Base-by-base conservation (phyloP, 345 rosid species). In the Citropsis articulata region DNA sequence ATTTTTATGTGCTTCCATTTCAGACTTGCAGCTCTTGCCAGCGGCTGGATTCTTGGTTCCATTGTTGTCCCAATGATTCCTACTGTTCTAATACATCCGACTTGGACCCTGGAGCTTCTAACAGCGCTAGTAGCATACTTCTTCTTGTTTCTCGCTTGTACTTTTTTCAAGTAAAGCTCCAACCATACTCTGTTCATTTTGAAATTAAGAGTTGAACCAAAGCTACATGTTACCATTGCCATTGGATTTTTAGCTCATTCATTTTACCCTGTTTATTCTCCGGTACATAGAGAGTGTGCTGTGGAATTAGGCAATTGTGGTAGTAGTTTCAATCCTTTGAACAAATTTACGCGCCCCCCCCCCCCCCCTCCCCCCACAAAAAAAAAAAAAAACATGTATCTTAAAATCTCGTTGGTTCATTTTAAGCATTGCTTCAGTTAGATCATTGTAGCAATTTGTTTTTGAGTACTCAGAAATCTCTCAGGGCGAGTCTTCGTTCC, bases 71-170 rank as follows among this genome's bases (percentile, higher is more conserved):
- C 98, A 1, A 83, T 90, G 93, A 85, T 96, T 74, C 99, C 98
- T 10, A 85, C 91, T 9, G 79, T 85, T 71, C 69, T 92, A 55
- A 73, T 92, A 35, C 88, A 85, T 75, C 98, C 95, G 10, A 89
- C 94, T n/a, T 96, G 99, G 99, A 90, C 95, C 10, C 98, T 96
- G 0, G 99, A 96, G 84, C 98, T 96, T 81, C 62, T 92, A 75
- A 96, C 99, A 40, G 91, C 99, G 36, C 80, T 96, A 73, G 97
- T 94, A 53, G 93, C 89, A 2, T 96, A 92, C 74, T 73, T 74
- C 66, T 90, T 90, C 91, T 82, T 96, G 90, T 96, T 94, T 84
- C 86, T 94, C 42, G 95, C 83, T 16, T 94, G 99, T 85, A 91
- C 97, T 78, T 92, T 94, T 77, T 91, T 94, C 79, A 94, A 94